Evolutionary conservation across 2,329 filamentous ascomycete species (phyloP), one percentile per base, ranked within the genome.

Genomic region (Cordyceps pruinosa): DNA sequence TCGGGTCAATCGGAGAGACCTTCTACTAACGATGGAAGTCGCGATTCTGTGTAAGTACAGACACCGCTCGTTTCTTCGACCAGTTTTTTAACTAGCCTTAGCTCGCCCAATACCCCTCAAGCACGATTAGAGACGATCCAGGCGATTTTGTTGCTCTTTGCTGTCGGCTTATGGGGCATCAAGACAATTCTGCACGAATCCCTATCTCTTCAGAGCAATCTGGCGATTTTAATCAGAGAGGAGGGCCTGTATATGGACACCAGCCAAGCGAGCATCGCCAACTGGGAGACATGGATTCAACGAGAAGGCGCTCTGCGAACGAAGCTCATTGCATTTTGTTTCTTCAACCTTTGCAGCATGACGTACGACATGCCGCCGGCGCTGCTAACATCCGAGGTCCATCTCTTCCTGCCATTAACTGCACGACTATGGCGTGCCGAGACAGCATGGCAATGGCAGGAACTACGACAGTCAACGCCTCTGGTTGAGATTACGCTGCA

Each of bases 111-210:
- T 58, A 83, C 80, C 0, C 79, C 80, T 0, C 79, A 82, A 63
- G 77, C 81, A 3, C 74, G 81, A 0, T 74, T 87, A 45, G 84
- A 87, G 65, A 87, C 83, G 0, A 85, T 86, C 3, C 84, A 87
- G 63, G 80, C 84, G 4, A 73, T 87, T 1, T 69, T 87, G 0
- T 67, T 87, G 1, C 75, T 85, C 5, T 84, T 84, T 61, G 79
- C 80, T 0, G 76, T 84, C 9, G 82, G 82, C 0, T 74, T 84
- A 6, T 85, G 82, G 82, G 81, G 80, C 2, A 79, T 80, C 30
- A 83, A 83, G 59, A 78, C 79, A 1, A 82, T 85, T 35, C 69
- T 85, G 7, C 78, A 83, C 55, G 82, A 85, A 59, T 79, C 82
- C 0, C 65, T 85, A n/a, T 78, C 79, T 0, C 65, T 85, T 25